These are phyloP conservation scores for Coffea canephora DNA, from an alignment of 257 asterid genomes.

Conservation along the genomic window DNA sequence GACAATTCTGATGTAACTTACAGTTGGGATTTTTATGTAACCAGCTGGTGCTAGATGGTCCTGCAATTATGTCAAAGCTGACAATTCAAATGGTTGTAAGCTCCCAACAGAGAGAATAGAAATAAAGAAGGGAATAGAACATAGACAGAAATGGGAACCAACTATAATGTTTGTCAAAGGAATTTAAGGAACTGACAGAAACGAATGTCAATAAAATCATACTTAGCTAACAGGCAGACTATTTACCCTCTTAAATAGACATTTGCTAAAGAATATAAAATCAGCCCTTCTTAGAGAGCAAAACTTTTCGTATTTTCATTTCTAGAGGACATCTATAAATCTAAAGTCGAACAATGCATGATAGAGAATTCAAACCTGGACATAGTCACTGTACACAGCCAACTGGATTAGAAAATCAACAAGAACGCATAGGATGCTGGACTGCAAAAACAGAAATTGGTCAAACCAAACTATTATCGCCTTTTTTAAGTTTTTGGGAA, in stretches of 20 bases:
- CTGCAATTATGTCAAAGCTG: conserved; percentile 48
- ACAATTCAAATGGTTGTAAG: conserved; percentile 16
- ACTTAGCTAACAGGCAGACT: too few relatives aligned
- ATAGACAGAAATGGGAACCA: background rate
- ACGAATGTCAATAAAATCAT: background rate
- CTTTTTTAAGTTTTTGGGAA: background rate
- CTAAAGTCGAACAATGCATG: conserved; percentile 1
- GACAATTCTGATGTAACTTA: conserved; percentile 31
- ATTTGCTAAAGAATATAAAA: background rate
- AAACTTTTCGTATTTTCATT: background rate
- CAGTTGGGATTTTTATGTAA: conserved; percentile 84
- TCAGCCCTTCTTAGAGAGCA: background rate
- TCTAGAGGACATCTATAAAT: background rate
- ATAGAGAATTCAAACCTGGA: conserved; percentile 58
- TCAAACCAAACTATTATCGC: conserved; percentile 10
- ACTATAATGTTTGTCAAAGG: background rate
- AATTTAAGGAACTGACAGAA: background rate
- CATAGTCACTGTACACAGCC: conserved; percentile 59
- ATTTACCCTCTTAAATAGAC: background rate
- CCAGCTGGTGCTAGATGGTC: conserved; percentile 78
- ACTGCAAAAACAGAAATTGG: conserved; percentile 46
- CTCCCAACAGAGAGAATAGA: background rate
- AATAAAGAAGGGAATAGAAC: background rate
- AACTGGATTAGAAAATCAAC: conserved; percentile 58
- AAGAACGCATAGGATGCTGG: conserved; percentile 57